Base-by-base conservation (phyloP, 2,329 filamentous ascomycete species). In the Nemania diffusa region DNA sequence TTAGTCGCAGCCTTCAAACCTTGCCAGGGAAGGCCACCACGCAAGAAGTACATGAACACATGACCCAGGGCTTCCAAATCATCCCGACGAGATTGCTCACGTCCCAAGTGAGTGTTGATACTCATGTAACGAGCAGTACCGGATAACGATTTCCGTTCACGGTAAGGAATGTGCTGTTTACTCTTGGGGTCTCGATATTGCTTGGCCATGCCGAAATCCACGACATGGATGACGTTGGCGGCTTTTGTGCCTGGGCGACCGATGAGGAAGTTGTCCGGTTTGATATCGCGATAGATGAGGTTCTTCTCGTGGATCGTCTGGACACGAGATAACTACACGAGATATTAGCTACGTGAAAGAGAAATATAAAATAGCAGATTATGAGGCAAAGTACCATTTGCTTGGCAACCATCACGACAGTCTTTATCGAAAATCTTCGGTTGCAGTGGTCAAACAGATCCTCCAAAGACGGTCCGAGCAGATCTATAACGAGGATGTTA, bases 201-300 rank as follows among this genome's bases (percentile, higher is more conserved):
- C 85, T 99, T 99, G 71, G 96, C 96, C 96, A 99, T 98, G 76
- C 96, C 96, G 77, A 99, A 99, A 81, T 99, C 96, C 76, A 99
- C 94, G 42, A 98, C 96, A 78, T 99, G 95, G 73, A 99, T 97
- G 64, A 98, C 94, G 79, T 97, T 98, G 76, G 94, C 92, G n/a
- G 92, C 88, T 83, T 98, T 98, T 68, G 94, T 94, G 75, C 90
- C 91, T 0, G 94, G 94, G 56, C 95, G 90, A 62, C 96, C 96
- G 75, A 98, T 97, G 71, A 99, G 88, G 84, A 99, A 98, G 85
- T 99, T 99, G 84, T 99, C 96, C 64, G 96, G 96, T 82, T 99
- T 99, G 86, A 99, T 98, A 79, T 99, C 96, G 74, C 96, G 91
- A 83, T 99, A 98, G 80, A 99, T 98, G 69, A 98, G 87, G 81